phyloP scores from a whole-genome alignment of 1,284 basidiomycete species.

The Phylloboletellus chloephorus region DNA sequence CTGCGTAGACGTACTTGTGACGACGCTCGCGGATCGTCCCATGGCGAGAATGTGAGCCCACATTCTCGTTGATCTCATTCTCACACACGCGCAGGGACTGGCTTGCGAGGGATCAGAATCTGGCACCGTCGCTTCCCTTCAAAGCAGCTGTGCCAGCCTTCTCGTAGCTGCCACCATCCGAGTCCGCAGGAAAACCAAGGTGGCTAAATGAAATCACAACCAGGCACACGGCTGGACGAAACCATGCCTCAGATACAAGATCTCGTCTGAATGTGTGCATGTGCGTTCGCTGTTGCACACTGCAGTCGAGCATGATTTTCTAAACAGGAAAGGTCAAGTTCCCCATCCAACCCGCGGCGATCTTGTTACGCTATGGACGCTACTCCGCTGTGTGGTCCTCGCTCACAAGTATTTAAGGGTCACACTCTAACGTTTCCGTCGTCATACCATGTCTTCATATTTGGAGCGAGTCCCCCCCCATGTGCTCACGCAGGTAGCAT shows the following conservation, averaged over 20 bases:
- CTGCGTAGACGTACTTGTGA: conserved; percentile 5
- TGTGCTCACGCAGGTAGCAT: conserved; percentile 48
- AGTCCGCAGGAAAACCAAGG: conserved; percentile 28
- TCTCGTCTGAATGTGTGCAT: conserved; percentile 32
- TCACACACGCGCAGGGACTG: conserved; percentile 17
- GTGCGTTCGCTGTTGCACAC: conserved; percentile 30
- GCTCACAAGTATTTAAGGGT: conserved; percentile 26
- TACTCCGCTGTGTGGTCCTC: conserved; percentile 29
- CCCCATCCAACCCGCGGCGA: conserved; percentile 33
- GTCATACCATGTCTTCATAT: conserved; percentile 36
- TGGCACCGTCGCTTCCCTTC: conserved; percentile 25
- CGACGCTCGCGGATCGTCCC: conserved; percentile 25
- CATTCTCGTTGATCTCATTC: conserved; percentile 20
- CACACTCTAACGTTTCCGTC: conserved; percentile 11
- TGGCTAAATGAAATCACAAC: conserved; percentile 36
- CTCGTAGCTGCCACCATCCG: conserved; percentile 21
- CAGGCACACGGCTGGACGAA: conserved; percentile 29
- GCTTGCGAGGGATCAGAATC: conserved; percentile 15
- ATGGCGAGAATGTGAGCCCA: conserved; percentile 16
- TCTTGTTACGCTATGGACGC: conserved; percentile 34
- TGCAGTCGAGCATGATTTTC: conserved; percentile 34
- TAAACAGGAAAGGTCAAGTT: conserved; percentile 34
- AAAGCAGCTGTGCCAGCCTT: conserved; percentile 22
- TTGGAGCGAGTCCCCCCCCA: conserved; percentile 46
- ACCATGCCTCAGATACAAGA: conserved; percentile 34